Percentiles rank a stretch among this genome's conserved stretches.
These are phyloP conservation scores for Termitomyces sp. DNA, from an alignment of 768 basidiomycete species.

Conservation along the genomic window DNA sequence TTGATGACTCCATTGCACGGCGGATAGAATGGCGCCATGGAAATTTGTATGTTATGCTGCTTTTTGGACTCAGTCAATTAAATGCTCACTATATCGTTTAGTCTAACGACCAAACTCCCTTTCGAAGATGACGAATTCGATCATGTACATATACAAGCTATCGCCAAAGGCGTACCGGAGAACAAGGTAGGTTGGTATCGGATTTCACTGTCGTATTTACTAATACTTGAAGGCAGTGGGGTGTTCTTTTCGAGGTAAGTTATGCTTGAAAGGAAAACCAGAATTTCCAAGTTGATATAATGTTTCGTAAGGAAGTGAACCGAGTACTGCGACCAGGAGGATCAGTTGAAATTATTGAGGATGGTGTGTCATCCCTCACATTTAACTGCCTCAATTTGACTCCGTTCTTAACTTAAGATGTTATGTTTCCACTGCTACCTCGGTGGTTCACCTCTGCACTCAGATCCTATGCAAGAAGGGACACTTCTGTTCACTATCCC, in stretches of 20 bases:
- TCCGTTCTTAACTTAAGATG: constrained; percentile 46
- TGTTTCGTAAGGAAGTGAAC: constrained; percentile 57
- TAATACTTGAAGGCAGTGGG: constrained; percentile 47
- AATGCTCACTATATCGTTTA: constrained; percentile 21
- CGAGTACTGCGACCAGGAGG: constrained; percentile 70
- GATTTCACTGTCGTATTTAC: neutral
- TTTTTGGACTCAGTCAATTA: neutral
- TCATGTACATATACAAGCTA: constrained; percentile 67
- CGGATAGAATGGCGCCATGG: constrained; percentile 74
- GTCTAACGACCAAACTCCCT: constrained; percentile 71
- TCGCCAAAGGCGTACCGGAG: constrained; percentile 70
- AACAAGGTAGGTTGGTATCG: constrained; percentile 50
- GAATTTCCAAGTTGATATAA: neutral
- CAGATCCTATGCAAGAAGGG: constrained; percentile 45
- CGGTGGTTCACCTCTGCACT: constrained; percentile 76
- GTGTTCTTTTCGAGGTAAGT: constrained; percentile 58
- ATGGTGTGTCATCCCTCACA: constrained; percentile 43
- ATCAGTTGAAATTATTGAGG: constrained; percentile 67
- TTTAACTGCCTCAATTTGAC: neutral
- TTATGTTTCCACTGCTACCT: constrained; percentile 72
- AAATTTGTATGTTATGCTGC: constrained; percentile 54
- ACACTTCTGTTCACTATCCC: constrained; percentile 49
- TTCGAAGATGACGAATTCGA: constrained; percentile 85
- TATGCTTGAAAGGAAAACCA: neutral
- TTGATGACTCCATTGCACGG: constrained; percentile 47